These are phyloP conservation scores for Suhomyces wounanorum DNA, from an alignment of 1,139 yeast genomes.

Conservation along the genomic window DNA sequence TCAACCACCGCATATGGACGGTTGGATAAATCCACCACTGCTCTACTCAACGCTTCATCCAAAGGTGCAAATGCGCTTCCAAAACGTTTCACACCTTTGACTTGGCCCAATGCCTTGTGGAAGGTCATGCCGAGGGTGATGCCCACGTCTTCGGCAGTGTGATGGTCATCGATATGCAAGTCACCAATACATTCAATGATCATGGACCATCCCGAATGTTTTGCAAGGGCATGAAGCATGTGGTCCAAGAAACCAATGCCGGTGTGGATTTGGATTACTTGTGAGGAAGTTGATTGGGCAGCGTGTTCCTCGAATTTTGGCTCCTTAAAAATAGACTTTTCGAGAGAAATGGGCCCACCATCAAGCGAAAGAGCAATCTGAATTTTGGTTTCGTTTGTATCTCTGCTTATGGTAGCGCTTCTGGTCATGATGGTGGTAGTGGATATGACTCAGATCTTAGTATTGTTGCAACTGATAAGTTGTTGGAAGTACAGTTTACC, in stretches of 20 bases:
- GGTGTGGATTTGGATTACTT: constrained; percentile 76
- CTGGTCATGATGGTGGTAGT: constrained; percentile 15
- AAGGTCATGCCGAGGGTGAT: constrained; percentile 89
- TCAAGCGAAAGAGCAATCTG: constrained; percentile 82
- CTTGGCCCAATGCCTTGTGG: constrained; percentile 84
- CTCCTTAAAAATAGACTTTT: constrained; percentile 50
- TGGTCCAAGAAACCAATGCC: constrained; percentile 97
- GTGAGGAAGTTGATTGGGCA: constrained; percentile 60
- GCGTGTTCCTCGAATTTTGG: constrained; percentile 53
- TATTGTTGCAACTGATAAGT: constrained; percentile 1
- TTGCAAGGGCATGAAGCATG: constrained; percentile 95
- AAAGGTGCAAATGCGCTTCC: constrained; percentile 96
- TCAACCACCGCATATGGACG: constrained; percentile 92
- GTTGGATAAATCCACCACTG: constrained; percentile 91
- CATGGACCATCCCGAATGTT: constrained; percentile 95
- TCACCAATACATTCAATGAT: constrained; percentile 91
- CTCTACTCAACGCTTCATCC: constrained; percentile 92
- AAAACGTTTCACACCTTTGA: constrained; percentile 88
- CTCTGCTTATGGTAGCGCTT: constrained; percentile 61
- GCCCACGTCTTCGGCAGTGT: constrained; percentile 93
- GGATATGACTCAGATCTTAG: constrained; percentile 2
- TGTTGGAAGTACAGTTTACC: no score
- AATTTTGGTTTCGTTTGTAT: constrained; percentile 91
- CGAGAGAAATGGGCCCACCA: constrained; percentile 73
- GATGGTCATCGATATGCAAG: constrained; percentile 95